A percentile compares a stretch with the other conserved stretches of the same genome.
phyloP scores from a whole-genome alignment of 139 green algal genomes.

The Chlorella ohadii region DNA sequence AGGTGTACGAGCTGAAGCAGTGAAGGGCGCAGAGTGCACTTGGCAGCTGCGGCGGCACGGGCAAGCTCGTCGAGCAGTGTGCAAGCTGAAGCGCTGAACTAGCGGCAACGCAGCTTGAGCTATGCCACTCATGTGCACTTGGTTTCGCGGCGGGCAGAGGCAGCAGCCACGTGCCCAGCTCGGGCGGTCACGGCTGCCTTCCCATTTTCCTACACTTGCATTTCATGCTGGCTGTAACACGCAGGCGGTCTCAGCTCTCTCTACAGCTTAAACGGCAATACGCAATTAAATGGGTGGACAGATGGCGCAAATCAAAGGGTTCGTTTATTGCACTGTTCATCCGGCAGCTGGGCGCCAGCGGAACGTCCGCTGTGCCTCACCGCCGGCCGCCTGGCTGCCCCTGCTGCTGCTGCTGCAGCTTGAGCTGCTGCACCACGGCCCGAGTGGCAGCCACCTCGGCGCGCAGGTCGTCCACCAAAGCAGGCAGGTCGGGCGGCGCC shows the following conservation, averaged over 20 bases:
- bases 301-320: too few species aligned
- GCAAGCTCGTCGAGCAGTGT: not conserved
- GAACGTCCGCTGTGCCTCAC: not conserved
- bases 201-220: too few species aligned
- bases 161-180: too few species aligned
- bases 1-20: constrained; percentile 75
- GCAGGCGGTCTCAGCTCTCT: too few species aligned
- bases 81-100: not conserved
- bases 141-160: too few species aligned
- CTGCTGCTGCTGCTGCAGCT: constrained; percentile 8
- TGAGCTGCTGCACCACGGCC: constrained; percentile 45
- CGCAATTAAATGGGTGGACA: too few species aligned
- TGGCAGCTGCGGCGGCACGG: not conserved
- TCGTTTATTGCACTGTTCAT: not conserved
- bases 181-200: too few species aligned
- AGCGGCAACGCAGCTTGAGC: too few species aligned
- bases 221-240: too few species aligned
- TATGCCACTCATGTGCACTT: too few species aligned
- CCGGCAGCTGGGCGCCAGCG: not conserved
- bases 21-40: not conserved
- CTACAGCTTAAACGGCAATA: too few species aligned
- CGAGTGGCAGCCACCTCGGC: constrained; percentile 54
- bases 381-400: not conserved
- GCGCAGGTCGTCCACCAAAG: constrained; percentile 53
- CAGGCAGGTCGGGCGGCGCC: constrained; percentile 25